Percentiles rank a stretch among this genome's conserved stretches.
phyloP scores from a whole-genome alignment of 2,329 filamentous ascomycete genomes.

The Mycosphaerella sp. region DNA sequence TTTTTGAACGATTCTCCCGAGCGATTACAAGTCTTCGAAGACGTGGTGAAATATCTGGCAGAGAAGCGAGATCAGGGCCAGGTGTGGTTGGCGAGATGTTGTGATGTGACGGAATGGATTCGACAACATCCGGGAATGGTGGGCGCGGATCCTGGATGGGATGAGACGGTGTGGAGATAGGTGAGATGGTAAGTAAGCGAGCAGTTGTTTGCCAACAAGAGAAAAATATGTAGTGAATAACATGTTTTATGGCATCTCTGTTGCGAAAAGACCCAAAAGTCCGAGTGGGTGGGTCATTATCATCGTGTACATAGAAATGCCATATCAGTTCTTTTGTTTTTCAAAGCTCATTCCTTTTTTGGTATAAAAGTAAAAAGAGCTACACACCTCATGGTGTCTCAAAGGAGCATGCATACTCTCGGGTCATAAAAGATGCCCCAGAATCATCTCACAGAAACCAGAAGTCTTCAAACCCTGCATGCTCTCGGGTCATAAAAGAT shows the following conservation, averaged over 20 bases:
- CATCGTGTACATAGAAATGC: background rate
- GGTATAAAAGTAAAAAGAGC: background rate
- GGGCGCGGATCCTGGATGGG: constrained; percentile 28
- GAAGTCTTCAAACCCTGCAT: no score
- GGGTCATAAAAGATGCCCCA: background rate
- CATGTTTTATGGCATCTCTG: no score
- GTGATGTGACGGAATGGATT: constrained; percentile 28
- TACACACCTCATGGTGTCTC: background rate
- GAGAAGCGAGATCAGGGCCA: constrained; percentile 23
- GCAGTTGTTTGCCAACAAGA: background rate
- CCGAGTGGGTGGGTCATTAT: background rate
- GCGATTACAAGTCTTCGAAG: constrained; percentile 26
- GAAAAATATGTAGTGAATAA: no score
- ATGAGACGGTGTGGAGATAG: constrained; percentile 28
- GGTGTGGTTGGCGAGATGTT: constrained; percentile 30
- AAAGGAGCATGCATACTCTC: no score
- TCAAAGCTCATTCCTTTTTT: background rate
- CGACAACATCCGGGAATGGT: constrained; percentile 22
- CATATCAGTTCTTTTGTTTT: background rate
- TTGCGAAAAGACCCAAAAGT: no score
- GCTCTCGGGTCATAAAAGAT: no score
- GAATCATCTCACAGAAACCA: no score
- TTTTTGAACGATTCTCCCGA: constrained; percentile 27
- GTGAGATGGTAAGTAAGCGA: constrained; percentile 1
- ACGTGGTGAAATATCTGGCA: constrained; percentile 26